Evolutionary conservation across 495 filamentous ascomycete species (phyloP).

Genomic region (Parachaetomium inaequale): DNA sequence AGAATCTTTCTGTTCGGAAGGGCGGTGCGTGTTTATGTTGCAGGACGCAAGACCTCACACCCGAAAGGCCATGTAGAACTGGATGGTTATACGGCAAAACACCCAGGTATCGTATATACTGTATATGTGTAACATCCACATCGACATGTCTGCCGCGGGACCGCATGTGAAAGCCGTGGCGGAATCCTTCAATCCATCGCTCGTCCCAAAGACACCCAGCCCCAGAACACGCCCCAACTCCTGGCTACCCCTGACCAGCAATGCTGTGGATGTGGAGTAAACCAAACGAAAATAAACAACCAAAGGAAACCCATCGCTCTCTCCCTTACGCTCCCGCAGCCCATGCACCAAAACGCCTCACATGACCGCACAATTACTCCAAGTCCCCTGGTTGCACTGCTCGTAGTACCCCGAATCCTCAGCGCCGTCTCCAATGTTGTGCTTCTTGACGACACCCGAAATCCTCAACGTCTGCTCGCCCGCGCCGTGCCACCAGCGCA

Average conservation of each 20-base stretch:
- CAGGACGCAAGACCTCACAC: no score
- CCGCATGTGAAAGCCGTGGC: neutral
- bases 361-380: constrained; percentile 43
- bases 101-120: neutral
- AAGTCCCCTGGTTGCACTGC: constrained; percentile 42
- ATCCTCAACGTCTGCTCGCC: constrained; percentile 79
- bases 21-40: no score
- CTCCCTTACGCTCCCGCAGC: neutral
- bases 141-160: neutral
- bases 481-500: constrained; percentile 87
- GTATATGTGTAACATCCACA: neutral
- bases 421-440: constrained; percentile 35
- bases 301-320: neutral
- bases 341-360: constrained; percentile 19
- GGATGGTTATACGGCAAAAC: no score
- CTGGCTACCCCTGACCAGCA: neutral
- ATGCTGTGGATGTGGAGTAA: neutral
- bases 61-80: no score
- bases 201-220: neutral
- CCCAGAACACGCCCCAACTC: neutral
- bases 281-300: neutral
- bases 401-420: constrained; percentile 49
- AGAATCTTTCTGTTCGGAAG: neutral
- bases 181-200: neutral
- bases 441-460: constrained; percentile 59